phyloP scores from a whole-genome alignment of 768 basidiomycete genomes.

The Pulveroboletus sp. region DNA sequence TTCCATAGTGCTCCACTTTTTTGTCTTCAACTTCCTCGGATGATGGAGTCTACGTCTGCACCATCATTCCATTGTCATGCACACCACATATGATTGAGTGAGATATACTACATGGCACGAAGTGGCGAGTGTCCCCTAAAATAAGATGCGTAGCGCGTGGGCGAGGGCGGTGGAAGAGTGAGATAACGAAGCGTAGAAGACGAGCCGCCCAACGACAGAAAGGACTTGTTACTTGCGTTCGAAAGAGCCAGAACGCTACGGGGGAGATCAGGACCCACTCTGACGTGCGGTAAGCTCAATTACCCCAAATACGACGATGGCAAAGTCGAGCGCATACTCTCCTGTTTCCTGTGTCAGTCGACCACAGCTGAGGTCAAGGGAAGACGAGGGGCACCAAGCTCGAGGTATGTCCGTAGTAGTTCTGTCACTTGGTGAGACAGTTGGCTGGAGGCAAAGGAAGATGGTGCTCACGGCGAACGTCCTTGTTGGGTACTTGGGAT shows the following conservation, averaged over 20 bases:
- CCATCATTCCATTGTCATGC: not conserved
- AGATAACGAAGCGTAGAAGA: too few relatives aligned
- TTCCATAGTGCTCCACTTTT: slow-evolving; percentile 96
- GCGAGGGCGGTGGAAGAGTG: not conserved
- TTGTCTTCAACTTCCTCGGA: slow-evolving; percentile 97
- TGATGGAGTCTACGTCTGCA: slow-evolving; percentile 30
- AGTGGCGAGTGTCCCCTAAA: not conserved
- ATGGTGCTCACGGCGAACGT: slow-evolving; percentile 66
- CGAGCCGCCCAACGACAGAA: not conserved
- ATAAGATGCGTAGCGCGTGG: not conserved
- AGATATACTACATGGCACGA: slow-evolving; percentile 12
- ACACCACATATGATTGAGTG: not conserved
- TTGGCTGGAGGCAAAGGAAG: not conserved
- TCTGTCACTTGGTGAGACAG: slow-evolving; percentile 39
- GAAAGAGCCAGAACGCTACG: slow-evolving; percentile 68
- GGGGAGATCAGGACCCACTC: not conserved
- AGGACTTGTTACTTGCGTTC: slow-evolving; percentile 41
- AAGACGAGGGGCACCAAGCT: slow-evolving; percentile 52
- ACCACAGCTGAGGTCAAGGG: not conserved
- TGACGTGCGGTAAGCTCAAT: not conserved
- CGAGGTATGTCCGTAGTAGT: slow-evolving; percentile 70
- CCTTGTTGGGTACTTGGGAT: slow-evolving; percentile 79
- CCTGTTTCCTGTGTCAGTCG: slow-evolving; percentile 38
- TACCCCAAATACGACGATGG: slow-evolving; percentile 79
- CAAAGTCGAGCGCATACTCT: slow-evolving; percentile 84